phyloP scores from a whole-genome alignment of 306 rosid species.

The Quercus berberidifolia region DNA sequence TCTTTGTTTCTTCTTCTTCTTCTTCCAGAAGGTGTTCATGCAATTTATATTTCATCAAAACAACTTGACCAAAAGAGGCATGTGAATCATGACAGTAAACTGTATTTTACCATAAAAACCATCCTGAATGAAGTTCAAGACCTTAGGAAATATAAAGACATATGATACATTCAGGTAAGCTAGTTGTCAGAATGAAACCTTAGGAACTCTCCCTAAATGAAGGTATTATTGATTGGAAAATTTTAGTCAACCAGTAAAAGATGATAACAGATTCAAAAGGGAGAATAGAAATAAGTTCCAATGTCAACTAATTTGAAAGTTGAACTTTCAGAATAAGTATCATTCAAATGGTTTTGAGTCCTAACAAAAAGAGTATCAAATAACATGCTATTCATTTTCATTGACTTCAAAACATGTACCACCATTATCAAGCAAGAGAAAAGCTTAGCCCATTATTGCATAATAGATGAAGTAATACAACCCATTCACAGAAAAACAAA shows the following conservation, averaged over 20 bases:
- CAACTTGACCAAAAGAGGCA: not conserved
- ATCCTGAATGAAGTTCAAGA: not conserved
- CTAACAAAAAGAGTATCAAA: not conserved
- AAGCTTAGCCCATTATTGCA: not conserved
- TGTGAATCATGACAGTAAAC: not conserved
- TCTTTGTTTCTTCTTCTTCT: not conserved
- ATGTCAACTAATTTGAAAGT: not conserved
- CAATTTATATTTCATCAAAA: not conserved
- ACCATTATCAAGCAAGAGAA: constrained; percentile 1
- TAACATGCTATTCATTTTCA: not conserved
- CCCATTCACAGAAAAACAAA: not conserved
- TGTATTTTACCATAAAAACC: not conserved
- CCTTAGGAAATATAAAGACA: not conserved
- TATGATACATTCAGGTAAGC: not conserved
- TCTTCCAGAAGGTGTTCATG: not conserved
- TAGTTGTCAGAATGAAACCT: not conserved
- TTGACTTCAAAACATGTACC: not conserved
- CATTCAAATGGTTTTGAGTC: not conserved
- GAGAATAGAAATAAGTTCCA: not conserved
- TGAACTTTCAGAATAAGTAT: not conserved
- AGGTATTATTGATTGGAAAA: not conserved
- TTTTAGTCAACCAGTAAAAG: too few species aligned
- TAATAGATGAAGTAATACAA: not conserved
- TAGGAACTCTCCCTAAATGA: not conserved
- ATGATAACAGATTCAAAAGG: not conserved